phyloP scores from a whole-genome alignment of 345 rosid genomes.

The Arabidopsis arenosa region DNA sequence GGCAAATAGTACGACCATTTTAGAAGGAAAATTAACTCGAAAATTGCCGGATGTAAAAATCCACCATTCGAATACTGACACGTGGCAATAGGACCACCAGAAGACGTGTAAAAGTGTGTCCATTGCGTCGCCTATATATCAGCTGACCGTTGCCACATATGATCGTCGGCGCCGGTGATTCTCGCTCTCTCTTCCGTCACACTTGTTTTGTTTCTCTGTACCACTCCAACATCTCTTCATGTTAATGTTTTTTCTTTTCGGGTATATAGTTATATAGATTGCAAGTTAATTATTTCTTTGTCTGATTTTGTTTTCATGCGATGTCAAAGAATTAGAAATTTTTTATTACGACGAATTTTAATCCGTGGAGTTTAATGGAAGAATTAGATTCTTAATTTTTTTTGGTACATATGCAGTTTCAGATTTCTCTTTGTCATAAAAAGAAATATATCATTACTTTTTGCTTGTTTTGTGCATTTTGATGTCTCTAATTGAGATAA shows the following conservation, averaged over 20 bases:
- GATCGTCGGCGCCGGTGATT: conserved; percentile 1
- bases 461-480: conserved; percentile 27
- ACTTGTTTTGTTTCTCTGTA: neutral
- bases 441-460: neutral
- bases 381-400: conserved; percentile 1
- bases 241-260: neutral
- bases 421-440: conserved; percentile 11
- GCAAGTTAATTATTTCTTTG: neutral
- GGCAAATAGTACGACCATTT: too few species aligned
- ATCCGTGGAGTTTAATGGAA: conserved; percentile 2
- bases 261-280: neutral
- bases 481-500: conserved; percentile 21
- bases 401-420: neutral
- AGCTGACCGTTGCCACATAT: conserved; percentile 7
- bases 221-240: too few species aligned
- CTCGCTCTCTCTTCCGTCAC: neutral
- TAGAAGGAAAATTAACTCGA: neutral
- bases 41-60: neutral
- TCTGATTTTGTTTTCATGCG: neutral
- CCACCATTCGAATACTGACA: neutral
- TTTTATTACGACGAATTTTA: neutral
- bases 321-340: neutral
- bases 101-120: neutral
- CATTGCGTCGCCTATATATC: neutral
- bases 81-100: conserved; percentile 8